Evolutionary conservation across 257 asterid genomes (phyloP), one percentile per base, ranked within the genome.

Genomic region (Dorcoceras hygrometricum): DNA sequence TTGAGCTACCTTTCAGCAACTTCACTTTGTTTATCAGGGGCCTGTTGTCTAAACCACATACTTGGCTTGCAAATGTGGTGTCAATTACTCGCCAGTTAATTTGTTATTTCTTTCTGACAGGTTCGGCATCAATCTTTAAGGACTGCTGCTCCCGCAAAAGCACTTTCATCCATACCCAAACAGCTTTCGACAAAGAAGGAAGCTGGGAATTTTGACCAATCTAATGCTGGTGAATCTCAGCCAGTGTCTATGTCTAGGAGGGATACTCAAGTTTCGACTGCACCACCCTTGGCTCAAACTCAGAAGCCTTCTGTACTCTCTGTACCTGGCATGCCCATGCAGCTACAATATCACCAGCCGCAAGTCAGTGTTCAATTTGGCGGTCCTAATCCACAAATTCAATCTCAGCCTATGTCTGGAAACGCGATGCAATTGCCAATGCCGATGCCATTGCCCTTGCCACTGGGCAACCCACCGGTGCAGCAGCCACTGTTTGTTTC

Each of bases 371-470:
- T 87, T 58, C 96, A 82, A 57, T 93, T 76, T 79, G 91, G 95
- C 54, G 95, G 86, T 22, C 88, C 88, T 14, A 84, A 75, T 75
- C 89, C 96, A n/a, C 99, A 88, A 48, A 77, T 87, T 63, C 96
- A 79, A 58, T 76, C 97, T 16, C 96, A 88, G 76, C 71, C 90
- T 72, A 75, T 89, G 87, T 70, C 95, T 59, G 89, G 83, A 56
- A 62, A 91, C 3, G 75, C 98, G 8, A 25, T 86, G 75, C 81
- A 80, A 4, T 74, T 89, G 82, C 82, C 95, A 51, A 81, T 90
- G 71, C 87, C 66, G 22, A 77, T 91, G 83, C 78, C 84, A 28
- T 34, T 87, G 51, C 80, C 84, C 43, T 50, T 87, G 55, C 85
- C 90, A 16, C 56, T 90, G 28, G 95, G 88, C 14, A 94, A 86